Base-by-base conservation (phyloP, 2,329 filamentous ascomycete genomes). In the Ophiocordyceps camponoti-saundersi region DNA sequence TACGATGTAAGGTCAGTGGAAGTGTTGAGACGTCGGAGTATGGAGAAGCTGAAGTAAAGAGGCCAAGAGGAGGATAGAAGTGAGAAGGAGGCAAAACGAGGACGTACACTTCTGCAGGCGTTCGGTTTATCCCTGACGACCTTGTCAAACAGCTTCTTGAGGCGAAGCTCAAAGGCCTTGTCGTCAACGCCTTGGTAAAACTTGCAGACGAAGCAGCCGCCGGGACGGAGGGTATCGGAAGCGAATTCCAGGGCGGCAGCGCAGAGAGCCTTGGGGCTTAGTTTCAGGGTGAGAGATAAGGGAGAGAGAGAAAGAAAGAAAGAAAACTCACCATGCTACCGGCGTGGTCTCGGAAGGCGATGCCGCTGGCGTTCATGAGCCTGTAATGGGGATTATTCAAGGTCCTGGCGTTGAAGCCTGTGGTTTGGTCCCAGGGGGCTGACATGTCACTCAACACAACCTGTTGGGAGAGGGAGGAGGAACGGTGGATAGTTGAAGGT, bases 291-390 rank as follows among this genome's bases (percentile, higher is more conserved):
- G n/a, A 18, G 16, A n/a, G n/a, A 6, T 2, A 26, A 29, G 42
- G 6, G 6, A 22, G 22, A 2, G 22, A 26, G 22, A 13, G 20
- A 22, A 13, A 23, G 15, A 11, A n/a, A 39, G 8, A 39, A 7
- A 22, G 20, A 29, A 6, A 8, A 42, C 44, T 32, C n/a, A 95
- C 90, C 86, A 98, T 96, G 66, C 88, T 95, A 29, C 86, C 85
- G 11, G 80, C 82, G 65, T 98, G 92, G 65, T 98, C 92, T 53
- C 80, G 79, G 60, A 94, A 92, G 20, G 66, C 66, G 57, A 86
- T 83, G 48, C 92, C 92, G 67, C 85, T 95, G 56, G 90, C 95
- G 66, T 98, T 98, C 88, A 95, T 95, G 82, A 98, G 83, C 92
- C 92, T 98, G 75, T 68, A 64, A 79, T 93, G 92, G 53, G 88